Percentiles rank a stretch among this genome's conserved stretches.
Conservation (phyloP, 2,329 filamentous ascomycete species). For the Fusarium pilosicola region DNA sequence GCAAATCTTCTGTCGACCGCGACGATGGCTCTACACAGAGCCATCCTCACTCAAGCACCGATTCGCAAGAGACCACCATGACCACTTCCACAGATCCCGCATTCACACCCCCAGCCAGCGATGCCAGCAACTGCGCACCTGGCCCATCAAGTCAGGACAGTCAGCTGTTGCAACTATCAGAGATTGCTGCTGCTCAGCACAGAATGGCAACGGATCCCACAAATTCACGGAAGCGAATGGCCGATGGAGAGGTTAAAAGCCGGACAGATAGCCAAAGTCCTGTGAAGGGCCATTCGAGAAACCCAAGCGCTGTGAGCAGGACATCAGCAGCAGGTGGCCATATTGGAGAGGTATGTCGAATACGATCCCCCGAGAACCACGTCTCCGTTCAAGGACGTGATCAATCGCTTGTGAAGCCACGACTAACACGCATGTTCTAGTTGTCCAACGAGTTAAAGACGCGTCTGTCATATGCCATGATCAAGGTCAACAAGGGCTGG, state of each 20-base stretch:
- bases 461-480: slow-evolving; percentile 90
- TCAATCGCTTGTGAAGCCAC: neutral
- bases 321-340: slow-evolving; percentile 71
- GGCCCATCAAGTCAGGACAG: slow-evolving; percentile 59
- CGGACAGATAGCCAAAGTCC: slow-evolving; percentile 57
- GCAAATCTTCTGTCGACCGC: slow-evolving; percentile 30
- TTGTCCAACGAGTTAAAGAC: slow-evolving; percentile 82
- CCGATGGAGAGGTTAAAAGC: slow-evolving; percentile 77
- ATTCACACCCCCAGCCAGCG: slow-evolving; percentile 42
- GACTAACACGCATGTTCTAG: slow-evolving; percentile 54
- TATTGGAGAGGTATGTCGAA: slow-evolving; percentile 77
- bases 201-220: slow-evolving; percentile 53
- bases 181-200: slow-evolving; percentile 65
- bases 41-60: slow-evolving; percentile 38
- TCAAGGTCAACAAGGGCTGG: slow-evolving; percentile 92
- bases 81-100: slow-evolving; percentile 39
- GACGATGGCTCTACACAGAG: slow-evolving; percentile 43
- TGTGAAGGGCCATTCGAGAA: slow-evolving; percentile 72
- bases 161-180: slow-evolving; percentile 67
- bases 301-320: slow-evolving; percentile 73
- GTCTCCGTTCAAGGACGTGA: neutral
- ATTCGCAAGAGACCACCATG: slow-evolving; percentile 41
- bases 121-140: slow-evolving; percentile 33
- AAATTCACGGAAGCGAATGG: slow-evolving; percentile 75
- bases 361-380: neutral